Conservation (phyloP, 2,329 filamentous ascomycete species). For the Mycogone perniciosa region DNA sequence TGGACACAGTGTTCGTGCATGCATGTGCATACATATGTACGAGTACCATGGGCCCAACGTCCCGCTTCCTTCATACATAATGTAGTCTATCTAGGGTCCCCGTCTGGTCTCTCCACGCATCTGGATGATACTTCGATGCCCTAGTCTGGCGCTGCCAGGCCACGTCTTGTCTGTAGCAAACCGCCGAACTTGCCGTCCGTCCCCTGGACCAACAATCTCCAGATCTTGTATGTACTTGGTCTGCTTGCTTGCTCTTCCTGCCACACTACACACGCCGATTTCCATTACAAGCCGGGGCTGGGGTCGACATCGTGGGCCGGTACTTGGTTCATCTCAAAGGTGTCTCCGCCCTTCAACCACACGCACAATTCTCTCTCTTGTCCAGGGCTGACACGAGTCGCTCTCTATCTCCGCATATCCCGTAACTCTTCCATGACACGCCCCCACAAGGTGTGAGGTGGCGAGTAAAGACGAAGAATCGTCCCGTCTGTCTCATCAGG, state of each 20-base stretch:
- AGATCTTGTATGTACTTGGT: constrained; percentile 11
- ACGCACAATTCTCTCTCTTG: constrained; percentile 1
- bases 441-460: constrained; percentile 11
- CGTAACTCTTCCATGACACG: constrained; percentile 3
- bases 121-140: constrained; percentile 12
- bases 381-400: constrained; percentile 10
- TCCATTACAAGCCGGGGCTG: constrained; percentile 3
- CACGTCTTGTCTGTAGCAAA: constrained; percentile 11
- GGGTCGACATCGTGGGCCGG: constrained; percentile 1
- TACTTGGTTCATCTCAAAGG: constrained; percentile 9
- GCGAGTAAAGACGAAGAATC: constrained; percentile 14
- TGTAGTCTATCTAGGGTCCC: constrained; percentile 2
- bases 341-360: constrained; percentile 4
- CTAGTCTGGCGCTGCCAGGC: constrained; percentile 10
- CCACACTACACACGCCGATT: constrained; percentile 5
- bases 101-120: constrained; percentile 7
- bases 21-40: constrained; percentile 7
- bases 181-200: constrained; percentile 12
- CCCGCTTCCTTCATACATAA: constrained; percentile 11
- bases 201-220: constrained; percentile 10
- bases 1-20: constrained; percentile 13
- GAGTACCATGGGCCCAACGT: constrained; percentile 9
- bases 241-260: constrained; percentile 7
- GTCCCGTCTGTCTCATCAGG: constrained; percentile 13
- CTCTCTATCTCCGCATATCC: constrained; percentile 10